These are phyloP conservation scores for Mortierella sp. DNA, from an alignment of 371 early-diverging fungal species.

Conservation along the genomic window DNA sequence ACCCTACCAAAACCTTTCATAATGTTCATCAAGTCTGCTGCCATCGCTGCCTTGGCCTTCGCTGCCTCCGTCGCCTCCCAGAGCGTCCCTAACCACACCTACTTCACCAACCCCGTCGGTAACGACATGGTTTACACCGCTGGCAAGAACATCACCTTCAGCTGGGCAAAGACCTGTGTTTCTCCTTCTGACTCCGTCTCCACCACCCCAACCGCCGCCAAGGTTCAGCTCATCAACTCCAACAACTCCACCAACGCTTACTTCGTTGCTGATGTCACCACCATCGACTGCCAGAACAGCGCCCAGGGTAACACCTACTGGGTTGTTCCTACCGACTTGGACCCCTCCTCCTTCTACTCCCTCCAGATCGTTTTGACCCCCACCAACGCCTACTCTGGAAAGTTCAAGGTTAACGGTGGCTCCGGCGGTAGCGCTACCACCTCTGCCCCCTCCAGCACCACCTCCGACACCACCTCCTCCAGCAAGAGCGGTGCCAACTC, in stretches of 20 bases:
- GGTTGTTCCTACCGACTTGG: conserved; percentile 21
- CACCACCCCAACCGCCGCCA: conserved; percentile 10
- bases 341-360: conserved; percentile 17
- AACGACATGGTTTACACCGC: not conserved
- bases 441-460: not conserved
- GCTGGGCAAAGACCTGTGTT: conserved; percentile 24
- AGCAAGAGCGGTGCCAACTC: conserved; percentile 15
- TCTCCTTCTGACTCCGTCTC: conserved; percentile 11
- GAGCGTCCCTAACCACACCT: conserved; percentile 28
- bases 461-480: not conserved
- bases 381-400: conserved; percentile 25
- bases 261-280: conserved; percentile 66
- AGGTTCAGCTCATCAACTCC: conserved; percentile 62
- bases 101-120: conserved; percentile 42
- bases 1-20: not conserved
- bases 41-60: conserved; percentile 30
- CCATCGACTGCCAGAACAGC: conserved; percentile 32
- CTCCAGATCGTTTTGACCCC: conserved; percentile 30
- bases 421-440: conserved; percentile 3
- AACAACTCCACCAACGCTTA: conserved; percentile 71
- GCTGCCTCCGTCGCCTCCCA: conserved; percentile 30
- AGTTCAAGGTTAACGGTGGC: conserved; percentile 23
- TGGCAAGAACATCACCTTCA: conserved; percentile 18
- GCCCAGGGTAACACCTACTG: conserved; percentile 21
- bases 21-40: conserved; percentile 43